Conservation (phyloP, 2,329 filamentous ascomycete genomes). For the Alternaria triticimaculans region DNA sequence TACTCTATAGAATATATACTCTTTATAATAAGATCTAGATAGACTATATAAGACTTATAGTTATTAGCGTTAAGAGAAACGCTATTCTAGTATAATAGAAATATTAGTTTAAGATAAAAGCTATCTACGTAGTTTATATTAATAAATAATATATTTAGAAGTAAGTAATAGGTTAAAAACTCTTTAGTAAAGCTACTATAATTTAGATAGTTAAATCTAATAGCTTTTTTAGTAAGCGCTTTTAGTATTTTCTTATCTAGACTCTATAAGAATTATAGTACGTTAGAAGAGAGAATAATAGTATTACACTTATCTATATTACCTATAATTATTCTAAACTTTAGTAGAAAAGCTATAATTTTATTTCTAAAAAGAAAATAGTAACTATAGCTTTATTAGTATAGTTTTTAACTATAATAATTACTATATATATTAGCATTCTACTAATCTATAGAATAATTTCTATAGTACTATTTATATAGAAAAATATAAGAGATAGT, state of each 20-base stretch:
- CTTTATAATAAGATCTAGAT: conserved; percentile 76
- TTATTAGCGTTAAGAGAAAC: conserved; percentile 51
- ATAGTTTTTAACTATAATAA: conserved; percentile 13
- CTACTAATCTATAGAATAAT: conserved; percentile 78
- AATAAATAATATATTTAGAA: conserved; percentile 15
- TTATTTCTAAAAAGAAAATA: conserved; percentile 74
- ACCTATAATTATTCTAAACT: conserved; percentile 85
- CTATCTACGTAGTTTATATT: conserved; percentile 13
- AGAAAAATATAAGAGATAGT: conserved; percentile 78
- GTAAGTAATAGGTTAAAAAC: conserved; percentile 7
- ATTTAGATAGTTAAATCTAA: conserved; percentile 22
- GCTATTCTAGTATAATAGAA: conserved; percentile 25
- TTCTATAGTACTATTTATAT: conserved; percentile 70
- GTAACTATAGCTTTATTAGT: conserved; percentile 62
- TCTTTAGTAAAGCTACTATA: conserved; percentile 11
- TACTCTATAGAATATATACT: conserved; percentile 77
- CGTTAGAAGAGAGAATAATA: conserved; percentile 45
- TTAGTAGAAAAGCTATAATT: conserved; percentile 74
- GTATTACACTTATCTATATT: conserved; percentile 72
- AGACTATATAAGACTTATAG: conserved; percentile 74
- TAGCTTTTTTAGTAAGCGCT: conserved; percentile 19
- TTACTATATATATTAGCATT: conserved; percentile 76
- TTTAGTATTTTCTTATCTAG: conserved; percentile 12
- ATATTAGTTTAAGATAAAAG: conserved; percentile 26
- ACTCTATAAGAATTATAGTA: conserved; percentile 8